Conservation (phyloP, 2,329 filamentous ascomycete species). For the Trichoderma citrinoviride region DNA sequence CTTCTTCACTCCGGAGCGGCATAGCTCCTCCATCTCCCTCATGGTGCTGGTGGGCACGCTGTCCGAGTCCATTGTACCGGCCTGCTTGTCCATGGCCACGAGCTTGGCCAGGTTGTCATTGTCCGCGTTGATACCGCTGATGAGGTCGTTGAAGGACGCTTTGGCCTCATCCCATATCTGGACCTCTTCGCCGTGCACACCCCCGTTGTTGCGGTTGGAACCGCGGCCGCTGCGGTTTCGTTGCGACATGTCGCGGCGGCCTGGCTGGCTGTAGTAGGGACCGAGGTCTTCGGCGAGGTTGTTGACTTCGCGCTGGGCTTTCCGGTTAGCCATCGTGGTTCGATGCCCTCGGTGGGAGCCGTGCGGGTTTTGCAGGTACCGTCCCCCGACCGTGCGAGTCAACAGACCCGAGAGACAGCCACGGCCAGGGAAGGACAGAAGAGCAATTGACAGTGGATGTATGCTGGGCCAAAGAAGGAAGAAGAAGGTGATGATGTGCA, state of each 20-base stretch:
- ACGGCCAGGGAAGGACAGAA: background rate
- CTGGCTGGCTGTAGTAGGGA: slow-evolving; percentile 33
- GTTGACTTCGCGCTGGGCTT: slow-evolving; percentile 35
- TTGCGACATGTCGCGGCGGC: slow-evolving; percentile 39
- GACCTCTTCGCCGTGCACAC: slow-evolving; percentile 44
- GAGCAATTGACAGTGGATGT: background rate
- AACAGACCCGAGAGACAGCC: slow-evolving; percentile 4
- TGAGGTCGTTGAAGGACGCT: slow-evolving; percentile 40
- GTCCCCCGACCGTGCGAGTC: slow-evolving; percentile 13
- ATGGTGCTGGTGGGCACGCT: slow-evolving; percentile 39
- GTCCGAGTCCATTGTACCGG: slow-evolving; percentile 39
- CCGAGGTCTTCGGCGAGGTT: slow-evolving; percentile 37
- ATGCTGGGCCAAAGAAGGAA: background rate
- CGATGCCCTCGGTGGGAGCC: background rate
- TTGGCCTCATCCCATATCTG: slow-evolving; percentile 45
- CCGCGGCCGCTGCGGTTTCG: slow-evolving; percentile 46
- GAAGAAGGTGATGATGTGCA: background rate
- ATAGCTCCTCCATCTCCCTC: slow-evolving; percentile 44
- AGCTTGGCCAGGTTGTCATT: slow-evolving; percentile 42
- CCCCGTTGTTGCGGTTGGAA: slow-evolving; percentile 45
- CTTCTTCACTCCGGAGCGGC: slow-evolving; percentile 42
- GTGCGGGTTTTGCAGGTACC: slow-evolving; percentile 17
- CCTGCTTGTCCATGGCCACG: slow-evolving; percentile 42
- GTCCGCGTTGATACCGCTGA: slow-evolving; percentile 42
- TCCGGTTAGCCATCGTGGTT: slow-evolving; percentile 35